Base-by-base conservation (phyloP, 2,329 filamentous ascomycete genomes). In the Cercospora sesami region DNA sequence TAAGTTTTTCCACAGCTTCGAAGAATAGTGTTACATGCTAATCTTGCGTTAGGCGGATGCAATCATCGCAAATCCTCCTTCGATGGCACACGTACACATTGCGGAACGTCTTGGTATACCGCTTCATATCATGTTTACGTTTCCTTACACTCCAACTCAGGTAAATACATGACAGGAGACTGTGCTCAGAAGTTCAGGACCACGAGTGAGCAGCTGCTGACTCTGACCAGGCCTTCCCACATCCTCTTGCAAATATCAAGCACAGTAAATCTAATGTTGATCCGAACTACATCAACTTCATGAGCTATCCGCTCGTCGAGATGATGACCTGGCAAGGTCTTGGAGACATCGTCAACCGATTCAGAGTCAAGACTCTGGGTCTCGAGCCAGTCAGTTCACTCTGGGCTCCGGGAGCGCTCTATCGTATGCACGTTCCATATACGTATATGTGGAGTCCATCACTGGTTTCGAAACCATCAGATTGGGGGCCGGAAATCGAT, bases 21-120 rank as follows among this genome's bases (percentile, higher is more conserved):
- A 16, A 8, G 23, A 0, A 12, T 5, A 18, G 16, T 0, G 3
- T 30, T 9, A 58, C 23, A 3, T 1, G 59, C 36, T 42, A 5
- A 48, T 3, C 10, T 45, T n/a, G 1, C 26, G 16, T 4, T 61
- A 61, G 60, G 60, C 89, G 0, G 89, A 95, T 75, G 90, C 88
- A n/a, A 94, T 95, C 73, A 94, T 95, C 68, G 91, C 92, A 0
- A 95, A 95, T 71, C 92, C 92, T 0, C 91, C 91, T 0, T 90
- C 86, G 70, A 92, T 94, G 78, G 90, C 90, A 0, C 91, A 93
- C 75, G 83, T 93, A 0, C 91, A 93, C 79, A 93, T 91, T 70
- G 92, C 92, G 0, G 91, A 95, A 78, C 88, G 90, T 28, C 78
- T 95, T 26, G 91, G 91, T 0, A 87, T 94, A 21, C 92, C 92